phyloP scores from a whole-genome alignment of 192 early-diverging fungal species.

The Rhizoclosmatium globosum region DNA sequence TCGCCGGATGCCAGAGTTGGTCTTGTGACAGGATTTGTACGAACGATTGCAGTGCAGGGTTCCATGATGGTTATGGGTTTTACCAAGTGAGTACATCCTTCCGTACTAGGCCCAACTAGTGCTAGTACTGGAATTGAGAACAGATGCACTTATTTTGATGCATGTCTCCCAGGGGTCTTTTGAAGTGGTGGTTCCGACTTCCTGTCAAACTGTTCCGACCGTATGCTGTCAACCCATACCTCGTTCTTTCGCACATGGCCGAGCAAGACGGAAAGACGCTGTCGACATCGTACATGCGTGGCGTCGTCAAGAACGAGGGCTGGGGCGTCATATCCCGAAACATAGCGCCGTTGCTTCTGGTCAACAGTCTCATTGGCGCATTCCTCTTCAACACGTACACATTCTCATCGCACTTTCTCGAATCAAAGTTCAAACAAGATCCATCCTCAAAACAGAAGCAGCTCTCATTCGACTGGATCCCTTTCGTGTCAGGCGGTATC shows the following conservation, averaged over 20 bases:
- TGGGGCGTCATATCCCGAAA: conserved; percentile 47
- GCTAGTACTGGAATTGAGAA: not conserved
- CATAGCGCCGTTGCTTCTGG: conserved; percentile 55
- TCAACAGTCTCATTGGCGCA: conserved; percentile 56
- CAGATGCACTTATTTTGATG: not conserved
- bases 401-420: conserved; percentile 6
- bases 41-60: conserved; percentile 44
- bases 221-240: conserved; percentile 59
- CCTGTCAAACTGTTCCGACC: conserved; percentile 64
- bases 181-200: conserved; percentile 62
- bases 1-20: conserved; percentile 29
- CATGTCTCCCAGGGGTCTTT: conserved; percentile 25
- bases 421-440: not conserved
- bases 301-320: conserved; percentile 51
- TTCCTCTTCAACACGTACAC: conserved; percentile 64
- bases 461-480: conserved; percentile 37
- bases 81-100: conserved; percentile 5
- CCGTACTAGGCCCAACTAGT: too few species aligned
- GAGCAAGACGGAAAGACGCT: conserved; percentile 36
- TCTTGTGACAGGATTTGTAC: conserved; percentile 45
- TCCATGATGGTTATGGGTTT: conserved; percentile 42
- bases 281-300: conserved; percentile 37
- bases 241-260: conserved; percentile 54
- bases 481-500: conserved; percentile 53
- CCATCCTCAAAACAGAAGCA: not conserved